phyloP scores from a whole-genome alignment of 169 alveolate species.

The Ichthyophthirius multifiliis region DNA sequence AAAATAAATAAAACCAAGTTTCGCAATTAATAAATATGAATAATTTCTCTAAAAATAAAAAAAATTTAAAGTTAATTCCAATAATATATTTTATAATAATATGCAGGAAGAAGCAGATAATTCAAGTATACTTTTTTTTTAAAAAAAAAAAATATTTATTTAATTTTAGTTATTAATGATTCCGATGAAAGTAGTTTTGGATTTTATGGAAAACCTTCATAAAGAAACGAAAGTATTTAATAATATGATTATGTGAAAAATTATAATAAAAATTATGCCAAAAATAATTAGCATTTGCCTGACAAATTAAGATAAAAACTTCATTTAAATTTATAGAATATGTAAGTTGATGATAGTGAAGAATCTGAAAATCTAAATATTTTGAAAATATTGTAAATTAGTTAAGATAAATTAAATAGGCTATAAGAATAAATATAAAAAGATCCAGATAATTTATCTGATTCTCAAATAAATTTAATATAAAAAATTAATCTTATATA shows the following conservation, averaged over 20 bases:
- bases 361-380: too few species aligned
- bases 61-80: too few species aligned
- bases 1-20: too few species aligned
- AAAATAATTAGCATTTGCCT: neutral
- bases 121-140: too few species aligned
- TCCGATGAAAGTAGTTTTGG: slow-evolving; percentile 16
- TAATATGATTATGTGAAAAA: neutral
- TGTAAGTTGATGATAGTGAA: neutral
- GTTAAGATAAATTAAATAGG: neutral
- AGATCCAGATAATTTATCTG: neutral
- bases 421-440: neutral
- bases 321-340: neutral
- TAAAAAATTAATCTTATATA: neutral
- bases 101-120: too few species aligned
- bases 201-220: neutral
- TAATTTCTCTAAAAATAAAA: too few species aligned
- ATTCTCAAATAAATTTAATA: neutral
- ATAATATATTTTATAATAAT: too few species aligned
- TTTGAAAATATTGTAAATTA: neutral
- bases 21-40: too few species aligned
- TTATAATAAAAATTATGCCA: neutral
- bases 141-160: too few species aligned
- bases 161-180: neutral
- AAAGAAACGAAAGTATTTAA: neutral
- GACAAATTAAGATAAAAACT: neutral